phyloP scores from a whole-genome alignment of 2,329 filamentous ascomycete genomes.

The Ophiosphaerella korrae region DNA sequence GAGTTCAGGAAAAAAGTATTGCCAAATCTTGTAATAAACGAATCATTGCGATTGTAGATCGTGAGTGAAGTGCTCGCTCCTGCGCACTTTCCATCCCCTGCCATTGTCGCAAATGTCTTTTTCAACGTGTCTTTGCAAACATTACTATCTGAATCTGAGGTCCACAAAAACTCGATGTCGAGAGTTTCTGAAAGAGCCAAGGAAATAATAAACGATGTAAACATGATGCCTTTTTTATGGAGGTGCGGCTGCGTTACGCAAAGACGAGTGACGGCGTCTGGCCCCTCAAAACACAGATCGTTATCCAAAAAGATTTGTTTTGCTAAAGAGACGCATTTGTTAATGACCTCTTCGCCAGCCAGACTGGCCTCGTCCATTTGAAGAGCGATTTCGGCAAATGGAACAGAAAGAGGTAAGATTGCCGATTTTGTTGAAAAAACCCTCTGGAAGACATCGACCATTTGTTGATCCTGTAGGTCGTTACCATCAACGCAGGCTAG shows the following conservation, averaged over 20 bases:
- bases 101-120: conserved; percentile 36
- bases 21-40: conserved; percentile 1
- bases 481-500: conserved; percentile 40
- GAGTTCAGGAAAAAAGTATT: conserved; percentile 1
- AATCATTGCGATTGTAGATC: conserved; percentile 35
- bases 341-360: conserved; percentile 18
- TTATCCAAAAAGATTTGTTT: conserved; percentile 3
- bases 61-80: conserved; percentile 42
- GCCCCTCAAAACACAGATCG: background rate
- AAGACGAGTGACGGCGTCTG: conserved; percentile 19
- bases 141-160: conserved; percentile 46
- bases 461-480: conserved; percentile 33
- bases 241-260: conserved; percentile 46
- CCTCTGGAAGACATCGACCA: conserved; percentile 36
- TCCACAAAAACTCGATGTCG: conserved; percentile 45
- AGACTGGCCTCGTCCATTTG: conserved; percentile 1
- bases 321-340: conserved; percentile 18
- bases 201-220: conserved; percentile 44
- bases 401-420: background rate
- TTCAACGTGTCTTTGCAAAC: conserved; percentile 36
- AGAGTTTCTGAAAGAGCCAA: conserved; percentile 40
- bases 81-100: conserved; percentile 39
- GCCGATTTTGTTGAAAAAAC: conserved; percentile 6
- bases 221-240: conserved; percentile 50
- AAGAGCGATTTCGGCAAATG: conserved; percentile 5